Evolutionary conservation across 2,329 filamentous ascomycete genomes (phyloP).

Genomic region (Sordariomycetes sp.): DNA sequence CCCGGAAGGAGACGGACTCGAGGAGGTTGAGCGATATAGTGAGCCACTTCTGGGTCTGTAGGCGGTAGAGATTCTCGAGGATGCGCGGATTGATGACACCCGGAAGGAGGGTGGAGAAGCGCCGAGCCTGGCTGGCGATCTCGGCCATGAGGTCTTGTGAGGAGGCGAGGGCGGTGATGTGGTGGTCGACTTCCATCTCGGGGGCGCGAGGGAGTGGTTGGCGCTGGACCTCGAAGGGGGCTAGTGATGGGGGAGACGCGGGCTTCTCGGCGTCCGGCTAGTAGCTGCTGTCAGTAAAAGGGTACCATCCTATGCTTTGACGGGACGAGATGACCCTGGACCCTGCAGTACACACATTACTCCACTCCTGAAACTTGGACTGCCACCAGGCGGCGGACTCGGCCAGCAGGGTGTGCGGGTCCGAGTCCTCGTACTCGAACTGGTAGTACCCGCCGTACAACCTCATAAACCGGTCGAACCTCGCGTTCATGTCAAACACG

Average conservation of each 20-base stretch:
- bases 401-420: neutral
- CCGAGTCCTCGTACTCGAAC: neutral
- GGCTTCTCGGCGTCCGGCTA: neutral
- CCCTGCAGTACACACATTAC: neutral
- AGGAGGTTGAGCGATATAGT: neutral
- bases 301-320: neutral
- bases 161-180: neutral
- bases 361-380: neutral
- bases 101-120: neutral
- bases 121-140: neutral
- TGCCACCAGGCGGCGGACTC: neutral
- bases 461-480: neutral
- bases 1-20: neutral
- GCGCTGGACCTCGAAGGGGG: neutral
- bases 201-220: neutral
- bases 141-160: neutral
- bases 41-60: neutral
- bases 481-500: neutral
- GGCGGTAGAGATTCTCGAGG: neutral
- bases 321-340: too few species aligned
- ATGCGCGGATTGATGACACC: neutral
- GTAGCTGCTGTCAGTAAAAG: neutral
- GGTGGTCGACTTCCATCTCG: neutral
- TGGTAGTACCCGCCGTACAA: neutral
- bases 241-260: neutral